Conservation (phyloP, 2,329 filamentous ascomycete genomes). For the Pseudocercospora macadamiae region DNA sequence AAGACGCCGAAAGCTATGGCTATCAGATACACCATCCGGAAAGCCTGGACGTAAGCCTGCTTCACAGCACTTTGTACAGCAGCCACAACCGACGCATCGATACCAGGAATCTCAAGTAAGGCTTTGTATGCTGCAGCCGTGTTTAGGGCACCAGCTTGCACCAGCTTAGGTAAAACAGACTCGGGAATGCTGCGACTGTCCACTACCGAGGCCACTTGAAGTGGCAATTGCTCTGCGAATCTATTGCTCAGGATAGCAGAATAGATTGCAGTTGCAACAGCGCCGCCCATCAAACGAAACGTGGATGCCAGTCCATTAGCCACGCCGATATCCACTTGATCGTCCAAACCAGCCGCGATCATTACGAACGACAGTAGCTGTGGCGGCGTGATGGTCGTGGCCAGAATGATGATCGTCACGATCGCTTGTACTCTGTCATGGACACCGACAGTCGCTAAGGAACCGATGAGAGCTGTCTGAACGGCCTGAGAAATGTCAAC, state of each 20-base stretch:
- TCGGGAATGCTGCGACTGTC: constrained; percentile 1
- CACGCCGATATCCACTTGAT: constrained; percentile 23
- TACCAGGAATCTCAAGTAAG: constrained; percentile 2
- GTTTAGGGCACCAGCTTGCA: constrained; percentile 15
- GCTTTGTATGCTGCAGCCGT: constrained; percentile 18
- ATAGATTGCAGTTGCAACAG: constrained; percentile 24
- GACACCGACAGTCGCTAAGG: constrained; percentile 16
- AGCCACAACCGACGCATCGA: neutral
- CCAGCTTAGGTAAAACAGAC: neutral
- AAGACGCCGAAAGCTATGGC: constrained; percentile 19
- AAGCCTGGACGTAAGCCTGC: constrained; percentile 16
- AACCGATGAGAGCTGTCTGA: constrained; percentile 22
- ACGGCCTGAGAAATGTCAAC: no score
- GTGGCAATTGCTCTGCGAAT: constrained; percentile 16
- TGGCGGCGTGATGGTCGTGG: constrained; percentile 19
- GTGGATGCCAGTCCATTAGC: constrained; percentile 22
- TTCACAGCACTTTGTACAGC: constrained; percentile 13
- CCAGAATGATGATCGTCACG: constrained; percentile 18
- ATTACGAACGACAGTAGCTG: constrained; percentile 21
- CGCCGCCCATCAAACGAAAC: constrained; percentile 23
- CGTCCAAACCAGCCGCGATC: constrained; percentile 20
- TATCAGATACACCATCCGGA: constrained; percentile 20
- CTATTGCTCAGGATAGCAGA: constrained; percentile 19
- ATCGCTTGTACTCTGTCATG: constrained; percentile 20
- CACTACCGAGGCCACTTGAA: constrained; percentile 8